phyloP scores from a whole-genome alignment of 441 rosid genomes.

The Pelargonium myrrhifolium region DNA sequence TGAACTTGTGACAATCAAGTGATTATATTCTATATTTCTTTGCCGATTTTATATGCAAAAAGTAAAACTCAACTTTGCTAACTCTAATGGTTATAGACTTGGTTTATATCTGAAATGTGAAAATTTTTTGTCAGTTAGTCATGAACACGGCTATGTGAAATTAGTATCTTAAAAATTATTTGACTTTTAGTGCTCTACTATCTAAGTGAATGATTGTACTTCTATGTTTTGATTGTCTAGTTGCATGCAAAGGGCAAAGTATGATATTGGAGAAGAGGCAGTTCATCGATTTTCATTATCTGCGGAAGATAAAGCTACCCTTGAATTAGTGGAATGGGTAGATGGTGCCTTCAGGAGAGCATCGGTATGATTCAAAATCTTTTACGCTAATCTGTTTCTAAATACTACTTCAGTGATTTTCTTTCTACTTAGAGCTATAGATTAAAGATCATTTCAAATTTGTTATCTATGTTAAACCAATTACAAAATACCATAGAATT shows the following conservation, averaged over 20 bases:
- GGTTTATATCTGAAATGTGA: background rate
- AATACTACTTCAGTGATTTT: constrained; percentile 3
- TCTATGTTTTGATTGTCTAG: constrained; percentile 41
- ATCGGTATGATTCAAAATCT: constrained; percentile 51
- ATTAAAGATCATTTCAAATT: background rate
- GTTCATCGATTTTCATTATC: constrained; percentile 89
- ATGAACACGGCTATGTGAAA: background rate
- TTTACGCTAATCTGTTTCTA: constrained; percentile 6
- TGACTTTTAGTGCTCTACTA: background rate
- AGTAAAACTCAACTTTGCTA: too few relatives aligned
- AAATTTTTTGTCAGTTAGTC: background rate
- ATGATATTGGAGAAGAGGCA: constrained; percentile 96
- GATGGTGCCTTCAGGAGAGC: constrained; percentile 71
- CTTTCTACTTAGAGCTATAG: background rate
- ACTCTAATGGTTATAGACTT: background rate
- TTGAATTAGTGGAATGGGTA: constrained; percentile 98
- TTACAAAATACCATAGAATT: background rate
- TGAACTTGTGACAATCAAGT: too few relatives aligned
- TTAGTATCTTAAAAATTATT: background rate
- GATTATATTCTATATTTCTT: too few relatives aligned
- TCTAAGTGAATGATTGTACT: too few relatives aligned
- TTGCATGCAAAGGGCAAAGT: constrained; percentile 95
- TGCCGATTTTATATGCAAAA: too few relatives aligned
- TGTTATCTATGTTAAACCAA: background rate
- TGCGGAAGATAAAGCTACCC: constrained; percentile 96